These are phyloP conservation scores for Dryadomyces quercus-mongolicae DNA, from an alignment of 2,329 filamentous ascomycete genomes.

Conservation along the genomic window DNA sequence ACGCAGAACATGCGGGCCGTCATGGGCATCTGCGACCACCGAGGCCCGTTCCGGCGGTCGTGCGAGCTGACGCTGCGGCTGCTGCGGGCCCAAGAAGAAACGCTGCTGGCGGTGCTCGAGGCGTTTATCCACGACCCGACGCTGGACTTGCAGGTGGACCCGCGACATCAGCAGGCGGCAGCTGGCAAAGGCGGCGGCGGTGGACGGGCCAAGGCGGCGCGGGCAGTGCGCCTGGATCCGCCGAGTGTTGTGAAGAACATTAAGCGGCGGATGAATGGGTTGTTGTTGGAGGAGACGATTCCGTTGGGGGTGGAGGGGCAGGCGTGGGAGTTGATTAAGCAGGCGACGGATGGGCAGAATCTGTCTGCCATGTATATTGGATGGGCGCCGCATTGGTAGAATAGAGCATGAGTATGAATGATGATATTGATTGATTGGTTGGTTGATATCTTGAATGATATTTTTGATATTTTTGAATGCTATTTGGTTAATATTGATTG, in stretches of 20 bases:
- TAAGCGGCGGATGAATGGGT: slow-evolving; percentile 70
- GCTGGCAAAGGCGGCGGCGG: slow-evolving; percentile 16
- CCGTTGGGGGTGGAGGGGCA: slow-evolving; percentile 92
- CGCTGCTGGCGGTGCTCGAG: slow-evolving; percentile 92
- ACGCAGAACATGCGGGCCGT: slow-evolving; percentile 98
- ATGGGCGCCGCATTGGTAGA: slow-evolving; percentile 57
- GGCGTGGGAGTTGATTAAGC: slow-evolving; percentile 86
- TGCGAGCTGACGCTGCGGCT: slow-evolving; percentile 80
- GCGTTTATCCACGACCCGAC: slow-evolving; percentile 96
- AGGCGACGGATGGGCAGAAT: slow-evolving; percentile 70
- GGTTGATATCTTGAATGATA: too few species aligned
- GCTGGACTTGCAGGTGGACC: slow-evolving; percentile 59
- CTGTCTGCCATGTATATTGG: slow-evolving; percentile 94
- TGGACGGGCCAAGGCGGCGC: slow-evolving; percentile 34
- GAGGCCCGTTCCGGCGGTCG: slow-evolving; percentile 83
- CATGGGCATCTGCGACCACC: slow-evolving; percentile 89
- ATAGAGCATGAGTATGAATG: neutral
- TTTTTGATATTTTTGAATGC: too few species aligned
- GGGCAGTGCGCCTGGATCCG: slow-evolving; percentile 38
- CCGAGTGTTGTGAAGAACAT: slow-evolving; percentile 82
- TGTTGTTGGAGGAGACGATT: slow-evolving; percentile 78
- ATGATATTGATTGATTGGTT: too few species aligned
- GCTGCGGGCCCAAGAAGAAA: slow-evolving; percentile 84
- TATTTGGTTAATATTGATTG: too few species aligned
- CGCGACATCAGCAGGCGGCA: slow-evolving; percentile 47